These are phyloP conservation scores for Stagonosporopsis vannaccii DNA, from an alignment of 2,329 filamentous ascomycete genomes.

Conservation along the genomic window DNA sequence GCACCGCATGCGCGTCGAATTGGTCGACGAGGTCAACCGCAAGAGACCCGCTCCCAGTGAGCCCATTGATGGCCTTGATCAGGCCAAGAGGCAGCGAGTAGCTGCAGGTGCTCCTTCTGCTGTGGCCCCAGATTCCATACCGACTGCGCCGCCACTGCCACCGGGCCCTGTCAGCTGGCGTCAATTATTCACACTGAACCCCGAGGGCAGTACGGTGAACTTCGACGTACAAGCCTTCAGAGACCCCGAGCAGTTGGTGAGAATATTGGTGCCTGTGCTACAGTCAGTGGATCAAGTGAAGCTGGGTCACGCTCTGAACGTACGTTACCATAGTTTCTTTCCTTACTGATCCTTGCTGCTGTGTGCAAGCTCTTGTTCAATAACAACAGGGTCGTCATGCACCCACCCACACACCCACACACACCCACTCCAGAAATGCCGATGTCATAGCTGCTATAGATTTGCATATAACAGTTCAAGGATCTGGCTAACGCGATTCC, in stretches of 20 bases:
- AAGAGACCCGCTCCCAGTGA: slow-evolving; percentile 79
- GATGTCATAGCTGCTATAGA: neutral
- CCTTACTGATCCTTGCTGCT: neutral
- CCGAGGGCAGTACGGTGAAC: slow-evolving; percentile 73
- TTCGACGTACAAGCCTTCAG: slow-evolving; percentile 88
- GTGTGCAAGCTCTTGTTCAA: neutral
- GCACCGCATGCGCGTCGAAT: slow-evolving; percentile 77
- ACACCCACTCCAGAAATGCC: neutral
- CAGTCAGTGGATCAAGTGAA: slow-evolving; percentile 72
- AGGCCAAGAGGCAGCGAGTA: slow-evolving; percentile 81
- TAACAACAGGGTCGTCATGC: too few relatives aligned
- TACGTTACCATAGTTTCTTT: slow-evolving; percentile 51
- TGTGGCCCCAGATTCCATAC: slow-evolving; percentile 36
- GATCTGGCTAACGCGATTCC: neutral
- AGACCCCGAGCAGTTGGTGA: slow-evolving; percentile 72
- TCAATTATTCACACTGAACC: slow-evolving; percentile 85
- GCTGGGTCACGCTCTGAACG: slow-evolving; percentile 76
- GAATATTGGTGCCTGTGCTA: slow-evolving; percentile 82
- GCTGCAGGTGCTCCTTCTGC: slow-evolving; percentile 57
- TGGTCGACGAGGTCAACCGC: slow-evolving; percentile 78
- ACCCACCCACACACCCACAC: neutral
- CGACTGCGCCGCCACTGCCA: slow-evolving; percentile 72
- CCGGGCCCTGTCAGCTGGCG: slow-evolving; percentile 79
- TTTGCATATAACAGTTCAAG: neutral
- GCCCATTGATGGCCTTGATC: slow-evolving; percentile 74